A percentile compares a stretch with the other conserved stretches of the same genome.
Evolutionary conservation across 345 rosid genomes (phyloP).

Genomic region (Sisymbrium altissimum): DNA sequence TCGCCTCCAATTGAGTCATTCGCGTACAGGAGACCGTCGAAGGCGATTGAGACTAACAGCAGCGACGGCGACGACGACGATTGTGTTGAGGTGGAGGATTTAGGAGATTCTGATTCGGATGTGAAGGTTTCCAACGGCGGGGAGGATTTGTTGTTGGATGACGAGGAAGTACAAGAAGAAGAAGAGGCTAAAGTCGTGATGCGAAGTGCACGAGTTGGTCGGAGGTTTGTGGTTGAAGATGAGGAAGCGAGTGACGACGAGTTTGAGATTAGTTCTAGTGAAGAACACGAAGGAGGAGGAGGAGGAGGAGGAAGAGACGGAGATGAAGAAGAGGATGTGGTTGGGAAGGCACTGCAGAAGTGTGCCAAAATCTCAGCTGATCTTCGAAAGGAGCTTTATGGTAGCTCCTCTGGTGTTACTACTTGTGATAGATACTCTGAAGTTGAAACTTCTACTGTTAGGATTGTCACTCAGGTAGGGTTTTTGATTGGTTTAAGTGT

Average conservation of each 20-base stretch:
- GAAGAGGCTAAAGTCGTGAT: constrained; percentile 30
- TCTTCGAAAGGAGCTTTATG: constrained; percentile 73
- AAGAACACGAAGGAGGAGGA: no score
- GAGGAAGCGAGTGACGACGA: constrained; percentile 52
- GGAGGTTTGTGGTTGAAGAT: constrained; percentile 76
- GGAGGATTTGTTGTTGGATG: constrained; percentile 32
- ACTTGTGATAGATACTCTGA: constrained; percentile 74
- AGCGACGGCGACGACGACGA: constrained; percentile 44
- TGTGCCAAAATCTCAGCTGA: constrained; percentile 81
- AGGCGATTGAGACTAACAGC: constrained; percentile 18
- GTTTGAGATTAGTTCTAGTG: constrained; percentile 47
- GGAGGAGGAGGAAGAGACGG: constrained; percentile 11
- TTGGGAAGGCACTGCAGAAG: constrained; percentile 81
- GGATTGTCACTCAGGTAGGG: constrained; percentile 77
- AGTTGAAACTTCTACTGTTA: constrained; percentile 74
- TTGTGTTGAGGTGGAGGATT: constrained; percentile 42
- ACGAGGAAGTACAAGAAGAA: constrained; percentile 38
- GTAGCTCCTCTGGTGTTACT: constrained; percentile 47
- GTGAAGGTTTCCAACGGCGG: constrained; percentile 32
- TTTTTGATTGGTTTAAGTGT: no score
- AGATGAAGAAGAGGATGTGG: constrained; percentile 68
- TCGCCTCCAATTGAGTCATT: constrained; percentile 83
- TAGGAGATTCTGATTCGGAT: constrained; percentile 34
- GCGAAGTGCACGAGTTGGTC: constrained; percentile 43
- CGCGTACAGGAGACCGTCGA: constrained; percentile 44